A percentile compares a stretch with the other conserved stretches of the same genome.
Evolutionary conservation across 2,329 filamentous ascomycete species (phyloP).

Genomic region (Verticillium nonalfalfae): DNA sequence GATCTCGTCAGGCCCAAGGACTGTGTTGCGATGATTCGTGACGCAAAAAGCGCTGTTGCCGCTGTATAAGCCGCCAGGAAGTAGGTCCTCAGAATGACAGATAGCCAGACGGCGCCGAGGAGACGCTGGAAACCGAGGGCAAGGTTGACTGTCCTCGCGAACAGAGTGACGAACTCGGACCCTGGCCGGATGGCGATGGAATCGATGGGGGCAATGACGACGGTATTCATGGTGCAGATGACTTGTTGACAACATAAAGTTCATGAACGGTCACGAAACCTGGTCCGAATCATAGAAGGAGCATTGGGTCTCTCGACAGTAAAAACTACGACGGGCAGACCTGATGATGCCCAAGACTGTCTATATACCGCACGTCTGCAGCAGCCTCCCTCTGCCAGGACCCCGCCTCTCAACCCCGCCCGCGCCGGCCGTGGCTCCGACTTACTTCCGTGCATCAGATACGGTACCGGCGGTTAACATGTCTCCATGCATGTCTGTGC

Average conservation of each 20-base stretch:
- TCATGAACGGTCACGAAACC: not conserved
- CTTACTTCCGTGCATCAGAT: not conserved
- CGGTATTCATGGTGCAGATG: not conserved
- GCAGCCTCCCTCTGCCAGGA: not conserved
- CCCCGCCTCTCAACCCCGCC: not conserved
- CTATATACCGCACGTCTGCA: not conserved
- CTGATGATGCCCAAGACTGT: not conserved
- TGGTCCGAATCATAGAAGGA: no score
- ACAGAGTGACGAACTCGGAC: slow-evolving; percentile 22
- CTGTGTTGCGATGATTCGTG: slow-evolving; percentile 21
- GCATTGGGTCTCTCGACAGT: no score
- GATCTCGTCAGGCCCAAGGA: slow-evolving; percentile 18
- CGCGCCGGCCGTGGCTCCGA: not conserved
- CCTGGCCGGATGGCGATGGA: slow-evolving; percentile 18
- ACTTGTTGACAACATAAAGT: not conserved
- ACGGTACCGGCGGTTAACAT: not conserved
- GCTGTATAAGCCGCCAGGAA: slow-evolving; percentile 21
- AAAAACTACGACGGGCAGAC: not conserved
- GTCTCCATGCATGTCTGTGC: not conserved
- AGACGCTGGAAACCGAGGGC: slow-evolving; percentile 27
- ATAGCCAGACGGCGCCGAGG: slow-evolving; percentile 21
- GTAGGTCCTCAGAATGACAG: slow-evolving; percentile 23
- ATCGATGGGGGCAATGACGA: not conserved
- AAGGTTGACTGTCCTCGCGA: slow-evolving; percentile 25
- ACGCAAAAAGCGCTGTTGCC: slow-evolving; percentile 18